Base-by-base conservation (phyloP, 306 rosid genomes). In the Begonia fuchsioides region DNA sequence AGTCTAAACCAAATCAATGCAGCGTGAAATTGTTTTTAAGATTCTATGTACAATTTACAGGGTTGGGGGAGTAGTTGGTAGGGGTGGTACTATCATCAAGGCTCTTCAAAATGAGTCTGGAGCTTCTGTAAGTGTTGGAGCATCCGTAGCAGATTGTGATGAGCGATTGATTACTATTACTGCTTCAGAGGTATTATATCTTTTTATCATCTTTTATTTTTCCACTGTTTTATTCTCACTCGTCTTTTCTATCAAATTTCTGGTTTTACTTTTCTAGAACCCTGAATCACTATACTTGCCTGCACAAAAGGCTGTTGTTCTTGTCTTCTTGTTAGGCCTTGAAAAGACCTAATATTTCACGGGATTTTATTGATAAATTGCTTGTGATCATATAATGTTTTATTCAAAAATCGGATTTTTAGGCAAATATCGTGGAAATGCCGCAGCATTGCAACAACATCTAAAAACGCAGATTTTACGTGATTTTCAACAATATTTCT, bases 31-130 rank as follows among this genome's bases (percentile, higher is more conserved):
- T 71, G 68, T 60, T 57, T 90, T 85, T 60, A 79, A 63, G 70
- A 72, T 90, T 62, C 82, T 90, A 63, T 90, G 95, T 62, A 50
- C 87, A 52, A 85, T 59, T 57, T 85, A 81, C 66, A 77, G 66
- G 74, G 77, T 79, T 63, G 98, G 98, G 50, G 95, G 93, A 63
- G 73, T 90, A 35, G 85, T 90, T 79, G 98, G 98, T 49, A 90
- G 80, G 68, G 94, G 94, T 18, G 98, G 96, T 48, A 50, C 67
- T 56, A 77, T 90, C 67, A 62, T 90, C 45, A 82, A 62, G 77
- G 77, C 81, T 50, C 81, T 90, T 61, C 94, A 90, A 68, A 82
- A 67, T 69, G 98, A 90, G 68, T 79, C 98, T 13, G 96, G 96
- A 64, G 87, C 98, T 60, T 58, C 66, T 16, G 67, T 90, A 63